phyloP scores from a whole-genome alignment of 23 red algal genomes.

The Gracilaria domingensis region DNA sequence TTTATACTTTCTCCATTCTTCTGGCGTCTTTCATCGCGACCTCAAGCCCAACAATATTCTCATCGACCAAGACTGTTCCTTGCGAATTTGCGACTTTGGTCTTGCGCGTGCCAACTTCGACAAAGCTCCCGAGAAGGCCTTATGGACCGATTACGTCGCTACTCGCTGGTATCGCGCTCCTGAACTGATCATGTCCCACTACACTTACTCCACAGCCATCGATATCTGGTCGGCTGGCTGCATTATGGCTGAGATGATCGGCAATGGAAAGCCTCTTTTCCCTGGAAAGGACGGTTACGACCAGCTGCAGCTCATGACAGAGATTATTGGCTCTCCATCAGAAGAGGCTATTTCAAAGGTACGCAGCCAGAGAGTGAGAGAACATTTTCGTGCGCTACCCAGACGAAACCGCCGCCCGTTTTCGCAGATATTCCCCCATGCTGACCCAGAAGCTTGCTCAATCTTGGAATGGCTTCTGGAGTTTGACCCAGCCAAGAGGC shows the following conservation, averaged over 20 bases:
- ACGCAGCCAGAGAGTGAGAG: constrained; percentile 43
- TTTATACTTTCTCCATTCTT: constrained; percentile 75
- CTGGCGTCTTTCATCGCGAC: constrained; percentile 88
- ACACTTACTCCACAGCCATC: constrained; percentile 95
- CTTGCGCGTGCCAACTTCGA: constrained; percentile 86
- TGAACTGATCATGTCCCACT: constrained; percentile 95
- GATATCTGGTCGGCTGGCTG: constrained; percentile 98
- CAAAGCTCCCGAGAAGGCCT: constrained; percentile 81
- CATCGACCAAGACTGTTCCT: constrained; percentile 79
- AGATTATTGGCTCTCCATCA: constrained; percentile 77
- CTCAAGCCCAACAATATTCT: constrained; percentile 94
- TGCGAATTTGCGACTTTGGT: constrained; percentile 94
- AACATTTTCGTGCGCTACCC: constrained; percentile 77
- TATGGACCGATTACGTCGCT: constrained; percentile 99
- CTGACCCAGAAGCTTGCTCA: constrained; percentile 70
- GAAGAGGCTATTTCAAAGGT: constrained; percentile 88
- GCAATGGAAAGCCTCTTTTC: constrained; percentile 90
- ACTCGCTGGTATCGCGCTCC: constrained; percentile 99
- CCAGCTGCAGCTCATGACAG: constrained; percentile 88
- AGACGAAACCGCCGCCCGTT: constrained; percentile 69
- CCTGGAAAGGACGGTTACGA: constrained; percentile 88
- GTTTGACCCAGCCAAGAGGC: constrained; percentile 91
- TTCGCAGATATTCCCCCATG: constrained; percentile 78
- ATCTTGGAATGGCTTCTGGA: constrained; percentile 85
- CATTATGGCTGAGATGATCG: constrained; percentile 97